These are phyloP conservation scores for Solanum sitiens DNA, from an alignment of 257 asterid species.

Conservation along the genomic window DNA sequence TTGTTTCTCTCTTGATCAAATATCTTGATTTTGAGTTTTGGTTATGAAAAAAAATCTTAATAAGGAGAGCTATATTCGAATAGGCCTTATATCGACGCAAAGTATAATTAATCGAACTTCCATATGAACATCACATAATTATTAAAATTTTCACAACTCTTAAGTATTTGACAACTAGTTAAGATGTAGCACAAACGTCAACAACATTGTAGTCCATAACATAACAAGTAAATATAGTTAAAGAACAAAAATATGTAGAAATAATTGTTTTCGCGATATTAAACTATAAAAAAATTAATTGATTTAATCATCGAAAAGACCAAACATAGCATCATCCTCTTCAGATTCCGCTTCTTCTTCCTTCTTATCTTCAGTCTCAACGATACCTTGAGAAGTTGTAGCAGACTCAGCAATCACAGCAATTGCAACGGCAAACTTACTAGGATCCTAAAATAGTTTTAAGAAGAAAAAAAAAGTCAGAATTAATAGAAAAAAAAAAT, in stretches of 20 bases:
- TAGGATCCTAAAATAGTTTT: conserved; percentile 48
- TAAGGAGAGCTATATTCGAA: too few relatives aligned
- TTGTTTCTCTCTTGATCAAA: too few relatives aligned
- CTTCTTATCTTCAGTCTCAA: conserved; percentile 55
- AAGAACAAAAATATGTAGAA: background rate
- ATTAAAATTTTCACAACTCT: too few relatives aligned
- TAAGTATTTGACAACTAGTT: background rate
- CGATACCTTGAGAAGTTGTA: conserved; percentile 25
- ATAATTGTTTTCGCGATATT: too few relatives aligned
- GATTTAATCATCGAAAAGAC: background rate
- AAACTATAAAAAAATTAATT: background rate
- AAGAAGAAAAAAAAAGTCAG: too few relatives aligned
- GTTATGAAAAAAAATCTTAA: too few relatives aligned
- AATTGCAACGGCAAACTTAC: conserved; percentile 55
- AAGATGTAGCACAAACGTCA: background rate
- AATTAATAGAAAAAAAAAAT: background rate
- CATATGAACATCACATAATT: too few relatives aligned
- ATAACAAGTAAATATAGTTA: background rate
- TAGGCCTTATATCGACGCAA: too few relatives aligned
- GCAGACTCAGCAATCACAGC: conserved; percentile 28
- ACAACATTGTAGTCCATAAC: background rate
- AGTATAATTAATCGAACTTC: too few relatives aligned
- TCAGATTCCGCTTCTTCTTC: conserved; percentile 69
- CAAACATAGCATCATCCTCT: conserved; percentile 24
- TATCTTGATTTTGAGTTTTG: too few relatives aligned